Evolutionary conservation across 2,329 filamentous ascomycete genomes (phyloP), one percentile per base, ranked within the genome.

Genomic region (Dryadomyces quercivorus): DNA sequence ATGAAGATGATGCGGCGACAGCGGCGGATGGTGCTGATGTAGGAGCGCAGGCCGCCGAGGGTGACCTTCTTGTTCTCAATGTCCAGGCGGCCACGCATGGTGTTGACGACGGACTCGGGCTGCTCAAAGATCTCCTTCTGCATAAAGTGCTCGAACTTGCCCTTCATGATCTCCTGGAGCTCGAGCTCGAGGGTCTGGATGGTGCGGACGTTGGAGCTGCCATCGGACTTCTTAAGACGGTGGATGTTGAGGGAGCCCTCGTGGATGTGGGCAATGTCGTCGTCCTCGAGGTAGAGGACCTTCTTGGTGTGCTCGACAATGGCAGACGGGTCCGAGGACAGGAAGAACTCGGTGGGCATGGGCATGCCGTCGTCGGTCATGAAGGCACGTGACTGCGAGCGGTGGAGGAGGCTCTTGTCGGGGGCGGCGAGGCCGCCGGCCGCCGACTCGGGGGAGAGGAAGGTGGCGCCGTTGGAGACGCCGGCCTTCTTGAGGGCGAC

Each of bases 111-210:
- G 15, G 93, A 98, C 75, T 98, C 93, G 67, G 93, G 93, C 78
- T 98, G 93, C 80, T 98, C 93, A 71, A 98, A 98, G 67, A 98
- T 98, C 72, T 98, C 93, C 83, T 98, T 98, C 72, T 98, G 93
- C 93, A 98, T 98, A 80, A 96, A 98, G 77, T 98, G 93, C 72
- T 98, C 93, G 73, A 97, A 98, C 70, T 93, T 94, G 72, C 93
- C 93, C 85, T 98, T 98, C 93, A 98, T 98, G 74, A 98, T 98
- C 78, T 98, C 91, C 77, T 98, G 93, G 61, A 98, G 85, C 78
- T 98, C 90, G 51, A 98, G 87, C 78, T 98, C 93, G 55, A 98
- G 82, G 55, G 93, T 98, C 80, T 98, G 93, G 70, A 98, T 98
- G 64, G 88, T 89, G 70, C 93, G 91, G 63, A 97, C 90, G 68